Conservation (phyloP, 768 basidiomycete genomes). For the Psilocybe azurescens region DNA sequence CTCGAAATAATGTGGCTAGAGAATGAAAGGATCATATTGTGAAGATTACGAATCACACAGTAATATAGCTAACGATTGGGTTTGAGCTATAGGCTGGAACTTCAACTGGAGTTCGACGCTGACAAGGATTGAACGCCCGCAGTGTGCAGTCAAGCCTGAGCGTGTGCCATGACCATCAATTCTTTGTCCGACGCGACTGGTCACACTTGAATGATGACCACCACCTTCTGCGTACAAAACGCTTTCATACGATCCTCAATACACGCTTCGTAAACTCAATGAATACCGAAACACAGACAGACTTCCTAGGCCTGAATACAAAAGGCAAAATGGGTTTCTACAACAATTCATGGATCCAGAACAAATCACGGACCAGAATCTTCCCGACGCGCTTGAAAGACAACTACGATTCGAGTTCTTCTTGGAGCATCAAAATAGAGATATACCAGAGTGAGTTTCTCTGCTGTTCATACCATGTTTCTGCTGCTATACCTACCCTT, state of each 20-base stretch:
- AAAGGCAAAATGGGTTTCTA: conserved; percentile 20
- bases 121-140: too few species aligned
- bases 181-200: neutral
- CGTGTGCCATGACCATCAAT: too few species aligned
- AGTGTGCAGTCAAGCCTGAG: too few species aligned
- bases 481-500: neutral
- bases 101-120: too few species aligned
- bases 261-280: neutral
- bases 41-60: too few species aligned
- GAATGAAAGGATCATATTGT: too few species aligned
- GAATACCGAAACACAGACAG: conserved; percentile 6
- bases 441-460: conserved; percentile 43
- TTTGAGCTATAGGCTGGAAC: too few species aligned
- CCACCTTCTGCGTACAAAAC: neutral
- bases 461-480: neutral
- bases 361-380: conserved; percentile 12
- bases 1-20: too few species aligned
- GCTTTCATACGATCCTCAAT: neutral
- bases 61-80: too few species aligned
- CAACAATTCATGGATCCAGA: conserved; percentile 12
- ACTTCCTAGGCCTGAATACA: conserved; percentile 13
- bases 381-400: conserved; percentile 28
- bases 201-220: conserved; percentile 4
- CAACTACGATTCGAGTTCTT: conserved; percentile 44
- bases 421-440: conserved; percentile 42